Evolutionary conservation across 768 basidiomycete species (phyloP), one percentile per base, ranked within the genome.

Genomic region (Trametes gibbosa): DNA sequence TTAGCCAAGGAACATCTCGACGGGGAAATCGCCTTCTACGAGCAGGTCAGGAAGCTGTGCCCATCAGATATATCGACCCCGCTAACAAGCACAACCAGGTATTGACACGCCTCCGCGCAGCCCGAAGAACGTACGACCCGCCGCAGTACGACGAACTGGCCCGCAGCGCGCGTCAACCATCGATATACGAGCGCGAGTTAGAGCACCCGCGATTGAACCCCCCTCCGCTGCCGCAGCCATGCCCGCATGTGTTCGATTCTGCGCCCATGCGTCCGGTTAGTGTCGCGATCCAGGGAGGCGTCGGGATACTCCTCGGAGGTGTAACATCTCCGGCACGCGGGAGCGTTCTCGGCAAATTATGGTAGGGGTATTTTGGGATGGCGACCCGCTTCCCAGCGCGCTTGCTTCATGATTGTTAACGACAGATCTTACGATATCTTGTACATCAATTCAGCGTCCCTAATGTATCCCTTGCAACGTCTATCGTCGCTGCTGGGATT

Each of bases 201-300:
- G 81, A 82, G 59, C 79, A 78, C 52, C 84, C 63, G 23, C 78
- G 79, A 23, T 68, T 79, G 50, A 75, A 59, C 32, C 73, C 75
- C 14, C 73, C 70, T 23, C 81, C 82, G 0, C 76, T 92, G n/a
- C 76, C 79, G 7, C 89, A 91, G 69, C 90, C 90, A 2, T 86
- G 84, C 58, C 88, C 89, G 9, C 90, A 92, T 70, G 86, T 90
- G 1, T 90, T 81, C 64, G 90, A 92, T 68, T 83, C 85, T 17
- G 79, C 84, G 17, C 85, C 87, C 19, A 87, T 90, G 84, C 75
- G 85, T 17, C 86, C 87, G 8, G 89, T 90, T 21, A 87, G 85
- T 67, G 81, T 83, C 39, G 89, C 86, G 23, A 84, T 90, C 16
- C 86, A 88, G 66, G 84, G 84, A 57, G 86, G 87, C n/a, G 80